Evolutionary conservation across 2,329 filamentous ascomycete genomes (phyloP).

Genomic region (Xylaria sp.): DNA sequence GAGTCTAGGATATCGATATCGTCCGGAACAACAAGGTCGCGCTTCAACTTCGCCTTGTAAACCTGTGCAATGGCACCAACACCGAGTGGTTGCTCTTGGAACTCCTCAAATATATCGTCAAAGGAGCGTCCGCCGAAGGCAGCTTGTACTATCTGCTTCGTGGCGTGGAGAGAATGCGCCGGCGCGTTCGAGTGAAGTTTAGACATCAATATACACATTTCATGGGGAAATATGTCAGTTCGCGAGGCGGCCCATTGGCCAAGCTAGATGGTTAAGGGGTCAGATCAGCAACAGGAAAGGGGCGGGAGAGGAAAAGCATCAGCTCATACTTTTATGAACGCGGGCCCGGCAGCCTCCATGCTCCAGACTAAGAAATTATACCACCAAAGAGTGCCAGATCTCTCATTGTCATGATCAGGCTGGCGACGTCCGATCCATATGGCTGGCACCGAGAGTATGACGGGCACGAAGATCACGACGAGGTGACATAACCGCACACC

Average conservation of each 20-base stretch:
- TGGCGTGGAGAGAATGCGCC: slow-evolving; percentile 76
- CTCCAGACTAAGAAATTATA: slow-evolving; percentile 78
- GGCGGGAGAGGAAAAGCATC: not conserved
- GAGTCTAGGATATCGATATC: slow-evolving; percentile 50
- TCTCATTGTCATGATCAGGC: slow-evolving; percentile 63
- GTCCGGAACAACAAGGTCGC: slow-evolving; percentile 63
- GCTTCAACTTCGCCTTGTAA: slow-evolving; percentile 88
- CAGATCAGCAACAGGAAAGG: slow-evolving; percentile 9
- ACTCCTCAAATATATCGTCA: slow-evolving; percentile 93
- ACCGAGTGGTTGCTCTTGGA: slow-evolving; percentile 80
- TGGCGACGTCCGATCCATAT: slow-evolving; percentile 72
- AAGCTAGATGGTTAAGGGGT: slow-evolving; percentile 49
- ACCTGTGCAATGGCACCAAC: slow-evolving; percentile 97
- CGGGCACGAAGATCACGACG: slow-evolving; percentile 82
- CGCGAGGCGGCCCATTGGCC: slow-evolving; percentile 98
- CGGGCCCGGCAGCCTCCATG: slow-evolving; percentile 91
- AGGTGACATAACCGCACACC: slow-evolving; percentile 84
- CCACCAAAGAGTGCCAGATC: slow-evolving; percentile 86
- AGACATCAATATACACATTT: slow-evolving; percentile 91
- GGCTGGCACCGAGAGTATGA: slow-evolving; percentile 71
- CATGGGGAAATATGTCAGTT: slow-evolving; percentile 89
- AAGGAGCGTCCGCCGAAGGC: slow-evolving; percentile 79
- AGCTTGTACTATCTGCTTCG: slow-evolving; percentile 70
- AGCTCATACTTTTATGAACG: slow-evolving; percentile 80
- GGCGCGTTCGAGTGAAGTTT: slow-evolving; percentile 91